Base-by-base conservation (phyloP, 805 yeast species). In the Wickerhamomyces hampshirensis region DNA sequence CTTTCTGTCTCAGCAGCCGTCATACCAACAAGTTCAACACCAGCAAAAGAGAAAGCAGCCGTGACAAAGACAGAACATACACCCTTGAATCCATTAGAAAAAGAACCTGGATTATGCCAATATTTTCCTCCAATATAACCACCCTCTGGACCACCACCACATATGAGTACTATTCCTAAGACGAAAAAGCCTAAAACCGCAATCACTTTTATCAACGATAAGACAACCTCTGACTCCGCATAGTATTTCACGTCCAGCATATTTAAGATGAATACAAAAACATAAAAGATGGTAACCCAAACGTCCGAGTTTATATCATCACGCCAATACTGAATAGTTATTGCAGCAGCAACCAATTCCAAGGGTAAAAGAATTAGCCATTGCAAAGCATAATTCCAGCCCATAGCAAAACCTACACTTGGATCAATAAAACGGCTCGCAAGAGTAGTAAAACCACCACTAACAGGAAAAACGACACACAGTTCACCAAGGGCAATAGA, bases 1-100 rank as follows among this genome's bases (percentile, higher is more conserved):
- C 82, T 74, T 24, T 60, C 71, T 17, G 86, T 69, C 58, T 84
- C 94, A 7, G 89, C 87, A 19, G 89, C 85, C 10, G 88, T 82
- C 35, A 83, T 68, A 34, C 87, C 87, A 31, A 74, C 73, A 48
- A 82, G 65, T 60, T 83, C 91, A 18, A 83, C 74, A 36, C 89
- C 88, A 18, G 81, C 73, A 52, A 77, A 84, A 4, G 86, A 73
- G 56, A 81, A 84, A 0, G 88, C 85, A 13, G 89, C 86, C 23
- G 83, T 76, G 35, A 80, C 82, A 44, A 82, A 77, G n/a, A 76
- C 84, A 1, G 81, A 63, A 51, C 80, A 74, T 29, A 82, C 74
- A 47, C 87, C 89, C 58, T 80, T 78, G 58, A 80, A 66, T 8
- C 75, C 74, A 42, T 63, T 48, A 17, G 73, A 62, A 44, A 74